Percentiles rank a stretch among this genome's conserved stretches.
Evolutionary conservation across 345 rosid genomes (phyloP).

Genomic region (Fremontodendron californicum): DNA sequence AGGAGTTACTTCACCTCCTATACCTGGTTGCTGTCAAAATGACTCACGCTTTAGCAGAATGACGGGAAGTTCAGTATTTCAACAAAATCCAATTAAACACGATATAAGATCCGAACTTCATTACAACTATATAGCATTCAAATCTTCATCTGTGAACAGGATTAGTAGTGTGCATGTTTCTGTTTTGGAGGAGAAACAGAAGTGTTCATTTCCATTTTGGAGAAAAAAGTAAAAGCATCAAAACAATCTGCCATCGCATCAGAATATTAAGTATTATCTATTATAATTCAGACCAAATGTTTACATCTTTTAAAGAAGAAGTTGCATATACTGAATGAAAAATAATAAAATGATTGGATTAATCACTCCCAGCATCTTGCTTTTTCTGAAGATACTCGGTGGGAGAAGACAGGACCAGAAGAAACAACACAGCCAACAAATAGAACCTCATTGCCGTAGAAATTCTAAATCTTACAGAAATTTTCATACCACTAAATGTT

Average conservation of each 20-base stretch:
- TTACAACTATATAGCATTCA: not conserved
- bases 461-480: not conserved
- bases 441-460: not conserved
- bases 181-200: not conserved
- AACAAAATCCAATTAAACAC: not conserved
- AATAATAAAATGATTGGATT: not conserved
- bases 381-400: not conserved
- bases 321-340: not conserved
- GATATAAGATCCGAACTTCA: not conserved
- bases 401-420: not conserved
- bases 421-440: not conserved
- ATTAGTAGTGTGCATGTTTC: not conserved
- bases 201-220: not conserved
- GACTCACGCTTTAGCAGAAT: not conserved
- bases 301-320: not conserved
- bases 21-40: constrained; percentile 83
- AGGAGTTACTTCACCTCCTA: constrained; percentile 94
- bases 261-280: not conserved
- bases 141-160: not conserved
- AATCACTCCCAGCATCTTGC: not conserved
- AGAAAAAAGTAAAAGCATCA: not conserved
- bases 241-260: not conserved
- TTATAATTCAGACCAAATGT: not conserved
- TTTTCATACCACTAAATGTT: not conserved
- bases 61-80: not conserved